These are phyloP conservation scores for Paragyromitra xinjiangensis DNA, from an alignment of 495 filamentous ascomycete species.

Conservation along the genomic window DNA sequence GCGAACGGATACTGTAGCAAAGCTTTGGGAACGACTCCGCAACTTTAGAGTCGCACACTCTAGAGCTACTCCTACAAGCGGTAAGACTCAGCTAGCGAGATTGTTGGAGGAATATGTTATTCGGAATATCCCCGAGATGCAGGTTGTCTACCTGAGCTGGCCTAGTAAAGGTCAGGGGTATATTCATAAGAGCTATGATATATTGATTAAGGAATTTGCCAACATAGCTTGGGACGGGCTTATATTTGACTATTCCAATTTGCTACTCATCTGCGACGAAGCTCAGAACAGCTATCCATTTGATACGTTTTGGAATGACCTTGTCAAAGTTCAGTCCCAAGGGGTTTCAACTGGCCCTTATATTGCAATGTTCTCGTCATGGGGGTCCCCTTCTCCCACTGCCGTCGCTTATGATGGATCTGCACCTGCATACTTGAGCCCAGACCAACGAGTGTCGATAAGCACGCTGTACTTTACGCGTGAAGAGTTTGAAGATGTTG, in stretches of 20 bases:
- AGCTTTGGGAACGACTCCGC: neutral
- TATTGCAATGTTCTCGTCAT: slow-evolving; percentile 25
- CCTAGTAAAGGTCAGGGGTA: neutral
- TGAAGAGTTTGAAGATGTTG: slow-evolving; percentile 18
- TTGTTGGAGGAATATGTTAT: slow-evolving; percentile 15
- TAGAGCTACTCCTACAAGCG: slow-evolving; percentile 14
- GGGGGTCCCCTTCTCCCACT: slow-evolving; percentile 15
- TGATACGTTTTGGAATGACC: slow-evolving; percentile 19
- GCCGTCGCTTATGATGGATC: slow-evolving; percentile 3
- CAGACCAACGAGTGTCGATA: slow-evolving; percentile 15
- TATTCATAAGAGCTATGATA: neutral
- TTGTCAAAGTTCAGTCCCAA: slow-evolving; percentile 20
- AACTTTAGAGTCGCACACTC: slow-evolving; percentile 4
- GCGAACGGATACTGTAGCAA: slow-evolving; percentile 7
- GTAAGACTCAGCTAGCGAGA: slow-evolving; percentile 20
- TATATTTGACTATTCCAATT: slow-evolving; percentile 20
- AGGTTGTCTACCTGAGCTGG: slow-evolving; percentile 21
- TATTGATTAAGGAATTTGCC: slow-evolving; percentile 12
- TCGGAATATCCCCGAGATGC: slow-evolving; percentile 6
- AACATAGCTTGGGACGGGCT: slow-evolving; percentile 9
- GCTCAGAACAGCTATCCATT: slow-evolving; percentile 26
- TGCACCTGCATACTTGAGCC: slow-evolving; percentile 13
- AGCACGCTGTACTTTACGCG: slow-evolving; percentile 19
- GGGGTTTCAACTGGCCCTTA: slow-evolving; percentile 14
- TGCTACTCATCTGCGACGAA: slow-evolving; percentile 22